A percentile compares a stretch with the other conserved stretches of the same genome.
These are phyloP conservation scores for Diplocarpon mali DNA, from an alignment of 2,329 filamentous ascomycete species.

Conservation along the genomic window DNA sequence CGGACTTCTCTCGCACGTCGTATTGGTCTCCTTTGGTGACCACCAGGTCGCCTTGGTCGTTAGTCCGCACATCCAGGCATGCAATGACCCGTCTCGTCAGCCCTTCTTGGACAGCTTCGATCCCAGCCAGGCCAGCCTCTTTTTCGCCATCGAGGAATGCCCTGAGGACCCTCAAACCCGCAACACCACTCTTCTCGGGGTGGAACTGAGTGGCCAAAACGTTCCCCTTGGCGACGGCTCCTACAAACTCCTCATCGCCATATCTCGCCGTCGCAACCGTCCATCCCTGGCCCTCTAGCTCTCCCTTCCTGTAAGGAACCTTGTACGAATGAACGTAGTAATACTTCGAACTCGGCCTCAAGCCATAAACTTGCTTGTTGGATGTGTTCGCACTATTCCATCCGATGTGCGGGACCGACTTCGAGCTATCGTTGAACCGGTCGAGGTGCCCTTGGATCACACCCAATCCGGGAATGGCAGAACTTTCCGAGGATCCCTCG, in stretches of 20 bases:
- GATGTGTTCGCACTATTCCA: slow-evolving; percentile 82
- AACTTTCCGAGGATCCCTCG: slow-evolving; percentile 70
- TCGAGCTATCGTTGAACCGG: slow-evolving; percentile 65
- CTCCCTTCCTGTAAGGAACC: slow-evolving; percentile 59
- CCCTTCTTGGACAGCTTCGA: slow-evolving; percentile 41
- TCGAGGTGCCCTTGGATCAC: slow-evolving; percentile 60
- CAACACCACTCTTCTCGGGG: slow-evolving; percentile 90
- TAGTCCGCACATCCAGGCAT: slow-evolving; percentile 88
- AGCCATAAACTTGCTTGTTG: slow-evolving; percentile 58
- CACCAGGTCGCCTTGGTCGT: slow-evolving; percentile 88
- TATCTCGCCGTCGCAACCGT: slow-evolving; percentile 84
- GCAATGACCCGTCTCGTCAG: slow-evolving; percentile 91
- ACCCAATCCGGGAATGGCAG: slow-evolving; percentile 60
- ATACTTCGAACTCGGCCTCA: slow-evolving; percentile 79
- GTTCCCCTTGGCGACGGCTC: slow-evolving; percentile 76
- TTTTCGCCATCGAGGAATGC: slow-evolving; percentile 73
- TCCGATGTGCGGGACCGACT: slow-evolving; percentile 96
- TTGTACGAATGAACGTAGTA: slow-evolving; percentile 98
- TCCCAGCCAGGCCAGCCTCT: slow-evolving; percentile 27
- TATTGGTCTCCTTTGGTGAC: slow-evolving; percentile 99
- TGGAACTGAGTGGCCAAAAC: slow-evolving; percentile 93
- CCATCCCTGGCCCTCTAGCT: slow-evolving; percentile 77
- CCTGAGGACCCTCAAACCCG: slow-evolving; percentile 71
- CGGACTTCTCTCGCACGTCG: slow-evolving; percentile 83
- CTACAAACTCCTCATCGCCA: slow-evolving; percentile 80